Evolutionary conservation across 441 rosid genomes (phyloP).

Genomic region (Pelargonium myrrhifolium): DNA sequence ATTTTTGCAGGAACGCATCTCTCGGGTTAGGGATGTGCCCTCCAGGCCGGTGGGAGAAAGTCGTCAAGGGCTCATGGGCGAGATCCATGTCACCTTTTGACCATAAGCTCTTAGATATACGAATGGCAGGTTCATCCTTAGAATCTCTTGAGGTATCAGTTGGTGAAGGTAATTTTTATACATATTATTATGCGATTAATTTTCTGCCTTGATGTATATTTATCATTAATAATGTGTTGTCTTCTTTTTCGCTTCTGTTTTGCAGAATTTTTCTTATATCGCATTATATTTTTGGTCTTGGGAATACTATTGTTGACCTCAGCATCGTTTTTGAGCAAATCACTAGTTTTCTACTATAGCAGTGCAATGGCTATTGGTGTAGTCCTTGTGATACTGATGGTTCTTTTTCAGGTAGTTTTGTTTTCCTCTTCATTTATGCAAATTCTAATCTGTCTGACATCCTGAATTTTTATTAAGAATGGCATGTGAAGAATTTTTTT

Average conservation of each 20-base stretch:
- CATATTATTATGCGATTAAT: conserved; percentile 4
- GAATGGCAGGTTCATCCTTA: conserved; percentile 38
- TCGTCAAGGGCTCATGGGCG: conserved; percentile 61
- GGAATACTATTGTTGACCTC: conserved; percentile 53
- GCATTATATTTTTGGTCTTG: conserved; percentile 44
- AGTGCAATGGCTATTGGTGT: conserved; percentile 87
- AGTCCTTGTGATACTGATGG: conserved; percentile 70
- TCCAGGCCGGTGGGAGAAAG: conserved; percentile 66
- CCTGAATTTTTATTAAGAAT: background rate
- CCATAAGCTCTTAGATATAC: conserved; percentile 61
- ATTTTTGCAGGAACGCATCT: conserved; percentile 56
- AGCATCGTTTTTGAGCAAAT: conserved; percentile 65
- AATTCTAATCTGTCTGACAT: background rate
- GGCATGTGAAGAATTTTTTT: background rate
- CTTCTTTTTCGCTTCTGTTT: conserved; percentile 12
- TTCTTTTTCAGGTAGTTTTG: conserved; percentile 71
- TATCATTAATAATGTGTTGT: conserved; percentile 9
- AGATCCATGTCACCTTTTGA: conserved; percentile 87
- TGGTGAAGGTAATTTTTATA: conserved; percentile 48
- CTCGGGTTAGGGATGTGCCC: conserved; percentile 74
- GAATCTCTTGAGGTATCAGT: conserved; percentile 45
- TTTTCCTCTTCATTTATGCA: background rate
- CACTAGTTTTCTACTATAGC: conserved; percentile 73
- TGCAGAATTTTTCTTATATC: conserved; percentile 56
- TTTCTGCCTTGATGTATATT: background rate